phyloP scores from a whole-genome alignment of 495 filamentous ascomycete species.

The Aspergillus campestris region DNA sequence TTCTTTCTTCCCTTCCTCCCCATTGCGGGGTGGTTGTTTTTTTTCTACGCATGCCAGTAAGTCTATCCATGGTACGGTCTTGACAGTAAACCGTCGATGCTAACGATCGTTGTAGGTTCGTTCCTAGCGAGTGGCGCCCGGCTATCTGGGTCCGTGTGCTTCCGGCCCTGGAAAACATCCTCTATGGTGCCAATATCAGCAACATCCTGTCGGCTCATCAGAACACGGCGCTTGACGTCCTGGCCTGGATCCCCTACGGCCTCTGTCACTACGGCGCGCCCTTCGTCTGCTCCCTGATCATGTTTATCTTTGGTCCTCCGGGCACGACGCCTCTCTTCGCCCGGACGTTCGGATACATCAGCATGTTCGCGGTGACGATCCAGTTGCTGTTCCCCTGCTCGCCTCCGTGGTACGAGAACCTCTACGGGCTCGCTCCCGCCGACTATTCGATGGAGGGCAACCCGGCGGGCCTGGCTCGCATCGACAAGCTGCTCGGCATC shows the following conservation, averaged over 20 bases:
- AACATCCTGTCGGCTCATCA: slow-evolving; percentile 89
- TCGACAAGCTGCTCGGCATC: slow-evolving; percentile 80
- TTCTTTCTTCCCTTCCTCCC: slow-evolving; percentile 85
- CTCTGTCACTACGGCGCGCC: slow-evolving; percentile 81
- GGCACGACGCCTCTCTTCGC: slow-evolving; percentile 80
- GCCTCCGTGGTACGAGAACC: slow-evolving; percentile 90
- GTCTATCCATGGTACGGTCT: slow-evolving; percentile 20
- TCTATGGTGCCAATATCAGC: slow-evolving; percentile 92
- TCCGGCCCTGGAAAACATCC: slow-evolving; percentile 91
- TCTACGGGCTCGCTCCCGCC: slow-evolving; percentile 78
- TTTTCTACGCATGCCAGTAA: slow-evolving; percentile 88
- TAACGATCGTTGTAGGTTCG: slow-evolving; percentile 49
- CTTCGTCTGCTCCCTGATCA: slow-evolving; percentile 59
- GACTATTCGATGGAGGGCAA: slow-evolving; percentile 85
- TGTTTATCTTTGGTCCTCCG: slow-evolving; percentile 84
- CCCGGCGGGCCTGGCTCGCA: slow-evolving; percentile 78
- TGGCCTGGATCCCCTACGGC: slow-evolving; percentile 93
- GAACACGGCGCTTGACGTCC: slow-evolving; percentile 66
- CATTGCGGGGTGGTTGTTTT: slow-evolving; percentile 73
- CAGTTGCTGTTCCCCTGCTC: slow-evolving; percentile 89
- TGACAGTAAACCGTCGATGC: slow-evolving; percentile 11
- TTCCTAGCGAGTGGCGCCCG: slow-evolving; percentile 74
- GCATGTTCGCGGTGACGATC: slow-evolving; percentile 72
- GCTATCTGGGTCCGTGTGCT: slow-evolving; percentile 92
- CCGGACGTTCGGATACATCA: slow-evolving; percentile 84